Evolutionary conservation across 768 basidiomycete genomes (phyloP).

Genomic region (Asterophora lycoperdoides): DNA sequence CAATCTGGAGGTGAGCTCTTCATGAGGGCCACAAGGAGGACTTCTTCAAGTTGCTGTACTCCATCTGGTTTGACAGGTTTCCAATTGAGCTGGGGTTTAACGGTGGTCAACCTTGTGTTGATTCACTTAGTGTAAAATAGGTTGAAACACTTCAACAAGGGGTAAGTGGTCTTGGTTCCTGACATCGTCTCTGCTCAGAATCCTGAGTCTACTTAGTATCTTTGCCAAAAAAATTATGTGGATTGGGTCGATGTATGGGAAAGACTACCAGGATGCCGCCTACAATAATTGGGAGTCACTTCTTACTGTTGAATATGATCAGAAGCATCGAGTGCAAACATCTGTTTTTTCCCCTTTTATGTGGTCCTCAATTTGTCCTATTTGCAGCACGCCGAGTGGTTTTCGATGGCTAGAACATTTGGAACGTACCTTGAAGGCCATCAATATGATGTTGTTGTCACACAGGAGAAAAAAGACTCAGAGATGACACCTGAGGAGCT

Average conservation of each 20-base stretch:
- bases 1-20: background rate
- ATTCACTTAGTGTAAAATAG: background rate
- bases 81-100: background rate
- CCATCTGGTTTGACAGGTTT: conserved; percentile 3
- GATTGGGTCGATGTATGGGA: background rate
- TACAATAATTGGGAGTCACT: background rate
- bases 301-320: background rate
- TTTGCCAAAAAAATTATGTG: background rate
- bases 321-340: background rate
- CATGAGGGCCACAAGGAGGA: background rate
- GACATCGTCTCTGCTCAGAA: background rate
- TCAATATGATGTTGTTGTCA: background rate
- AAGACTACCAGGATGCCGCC: too few species aligned
- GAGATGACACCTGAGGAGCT: background rate
- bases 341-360: too few species aligned
- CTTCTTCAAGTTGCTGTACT: background rate
- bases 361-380: background rate
- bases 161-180: background rate
- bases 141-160: background rate
- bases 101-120: background rate
- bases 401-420: background rate
- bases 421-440: background rate
- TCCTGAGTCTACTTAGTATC: background rate
- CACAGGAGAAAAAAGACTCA: background rate
- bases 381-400: background rate